phyloP scores from a whole-genome alignment of 2,329 filamentous ascomycete genomes.

The Phialophora expanda region DNA sequence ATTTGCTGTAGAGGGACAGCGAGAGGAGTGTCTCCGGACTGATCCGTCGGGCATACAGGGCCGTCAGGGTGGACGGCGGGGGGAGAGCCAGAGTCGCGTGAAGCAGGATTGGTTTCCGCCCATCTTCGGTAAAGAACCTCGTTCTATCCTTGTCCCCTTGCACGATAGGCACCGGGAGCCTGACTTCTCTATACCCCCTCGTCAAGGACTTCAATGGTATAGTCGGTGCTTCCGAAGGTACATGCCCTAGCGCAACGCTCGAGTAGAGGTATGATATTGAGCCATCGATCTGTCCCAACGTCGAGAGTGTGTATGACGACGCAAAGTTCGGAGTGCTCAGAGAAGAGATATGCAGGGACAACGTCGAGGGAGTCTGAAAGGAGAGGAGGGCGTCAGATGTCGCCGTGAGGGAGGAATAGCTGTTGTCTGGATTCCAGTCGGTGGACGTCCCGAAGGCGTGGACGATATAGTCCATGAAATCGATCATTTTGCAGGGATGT shows the following conservation, averaged over 20 bases:
- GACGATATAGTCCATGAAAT: slow-evolving; percentile 98
- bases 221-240: slow-evolving; percentile 70
- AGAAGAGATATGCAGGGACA: slow-evolving; percentile 86
- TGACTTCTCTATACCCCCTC: slow-evolving; percentile 70
- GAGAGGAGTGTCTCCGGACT: slow-evolving; percentile 79
- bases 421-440: slow-evolving; percentile 89
- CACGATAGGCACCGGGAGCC: slow-evolving; percentile 33
- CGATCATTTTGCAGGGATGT: slow-evolving; percentile 68
- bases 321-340: slow-evolving; percentile 92
- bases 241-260: slow-evolving; percentile 73
- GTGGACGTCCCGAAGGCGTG: slow-evolving; percentile 85
- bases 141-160: slow-evolving; percentile 24
- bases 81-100: slow-evolving; percentile 55
- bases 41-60: slow-evolving; percentile 78
- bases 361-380: slow-evolving; percentile 81
- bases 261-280: slow-evolving; percentile 98
- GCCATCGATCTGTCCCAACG: slow-evolving; percentile 88
- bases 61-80: slow-evolving; percentile 84
- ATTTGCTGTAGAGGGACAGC: slow-evolving; percentile 62
- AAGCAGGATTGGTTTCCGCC: slow-evolving; percentile 50
- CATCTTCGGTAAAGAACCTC: slow-evolving; percentile 20
- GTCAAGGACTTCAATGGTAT: slow-evolving; percentile 80
- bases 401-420: slow-evolving; percentile 82
- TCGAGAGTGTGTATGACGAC: slow-evolving; percentile 89
- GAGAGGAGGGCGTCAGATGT: slow-evolving; percentile 85